Conservation (phyloP, 495 filamentous ascomycete genomes). For the Lophiotrema nucula region DNA sequence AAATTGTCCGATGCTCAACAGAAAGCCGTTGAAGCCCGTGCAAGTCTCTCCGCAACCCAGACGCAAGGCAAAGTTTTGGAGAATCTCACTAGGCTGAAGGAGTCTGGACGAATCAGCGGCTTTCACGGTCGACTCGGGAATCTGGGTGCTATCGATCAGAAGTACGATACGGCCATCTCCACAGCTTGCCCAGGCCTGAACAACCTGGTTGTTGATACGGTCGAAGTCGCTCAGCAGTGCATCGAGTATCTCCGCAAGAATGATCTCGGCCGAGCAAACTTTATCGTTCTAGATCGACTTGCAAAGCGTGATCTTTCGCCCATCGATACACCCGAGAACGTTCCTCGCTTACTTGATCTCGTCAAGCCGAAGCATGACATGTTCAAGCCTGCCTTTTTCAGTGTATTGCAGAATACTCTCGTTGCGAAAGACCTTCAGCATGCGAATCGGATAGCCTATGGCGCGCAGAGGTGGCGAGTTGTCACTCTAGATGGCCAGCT, state of each 20-base stretch:
- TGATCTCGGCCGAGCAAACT: slow-evolving; percentile 94
- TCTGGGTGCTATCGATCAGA: slow-evolving; percentile 89
- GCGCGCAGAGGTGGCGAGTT: slow-evolving; percentile 87
- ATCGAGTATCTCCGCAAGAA: slow-evolving; percentile 97
- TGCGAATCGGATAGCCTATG: slow-evolving; percentile 94
- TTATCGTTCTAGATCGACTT: slow-evolving; percentile 90
- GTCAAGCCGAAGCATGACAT: slow-evolving; percentile 83
- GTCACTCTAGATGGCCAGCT: slow-evolving; percentile 93
- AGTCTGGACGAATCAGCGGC: slow-evolving; percentile 92
- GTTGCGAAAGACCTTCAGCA: slow-evolving; percentile 91
- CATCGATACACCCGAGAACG: slow-evolving; percentile 86
- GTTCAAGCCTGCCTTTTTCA: slow-evolving; percentile 91
- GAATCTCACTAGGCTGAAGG: slow-evolving; percentile 88
- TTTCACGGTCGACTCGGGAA: slow-evolving; percentile 96
- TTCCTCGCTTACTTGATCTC: slow-evolving; percentile 88
- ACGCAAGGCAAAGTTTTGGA: slow-evolving; percentile 90
- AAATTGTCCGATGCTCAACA: slow-evolving; percentile 85
- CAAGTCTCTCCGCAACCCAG: slow-evolving; percentile 82
- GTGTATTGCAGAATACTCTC: slow-evolving; percentile 86
- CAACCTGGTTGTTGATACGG: slow-evolving; percentile 92
- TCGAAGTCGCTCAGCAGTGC: slow-evolving; percentile 93
- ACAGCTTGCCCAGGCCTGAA: slow-evolving; percentile 89
- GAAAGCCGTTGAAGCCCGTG: slow-evolving; percentile 91
- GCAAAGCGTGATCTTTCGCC: slow-evolving; percentile 68
- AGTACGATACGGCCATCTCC: slow-evolving; percentile 94